Base-by-base conservation (phyloP, 139 green algal species). In the Chlorella vulgaris region DNA sequence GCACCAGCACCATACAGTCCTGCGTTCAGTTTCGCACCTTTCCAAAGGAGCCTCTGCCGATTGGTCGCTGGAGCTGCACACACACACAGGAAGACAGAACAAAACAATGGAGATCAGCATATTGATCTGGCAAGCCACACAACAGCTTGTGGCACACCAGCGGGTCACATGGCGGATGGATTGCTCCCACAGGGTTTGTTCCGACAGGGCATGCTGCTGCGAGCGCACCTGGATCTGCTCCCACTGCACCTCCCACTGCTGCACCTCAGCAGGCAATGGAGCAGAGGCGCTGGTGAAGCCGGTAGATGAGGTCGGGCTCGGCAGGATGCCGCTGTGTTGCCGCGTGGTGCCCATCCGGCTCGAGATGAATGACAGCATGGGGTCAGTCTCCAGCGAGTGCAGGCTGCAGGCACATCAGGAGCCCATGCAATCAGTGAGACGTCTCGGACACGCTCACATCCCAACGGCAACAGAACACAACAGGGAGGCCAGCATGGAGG, bases 331-430 rank as follows among this genome's bases (percentile, higher is more conserved):
- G 55, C 5, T 28, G 55, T 33, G 63, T 33, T 40, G 63, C 63
- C 63, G 63, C 5, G n/a, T 28, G 6, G 68, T 61, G 40, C 21
- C 68, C 39, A 75, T n/a, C 19, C 43, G 68, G 40, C 39, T 75
- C 26, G 68, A 33, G n/a, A 75, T 60, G 39, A 75, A 75, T 13
- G 68, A n/a, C 28, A 75, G 68, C 40, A 60, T 47, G 8, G 68
- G 22, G 39, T 75, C 68, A 39, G 1, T 36, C 26, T 61, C 39
- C 5, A 61, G 68, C 2, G 68, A 75, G 39, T 36, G 39, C 39
- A 55, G 68, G 68, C 68, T 75, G 68, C 40, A n/a, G n/a, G n/a
- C n/a, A 60, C 35, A 5, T 7, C n/a, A 60, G 68, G 68, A 73
- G 36, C 36, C 47, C 47, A 55, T 55, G 10, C 15, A 55, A 55